Evolutionary conservation across 2,329 filamentous ascomycete species (phyloP), one percentile per base, ranked within the genome.

Genomic region (Colletotrichum liriopes): DNA sequence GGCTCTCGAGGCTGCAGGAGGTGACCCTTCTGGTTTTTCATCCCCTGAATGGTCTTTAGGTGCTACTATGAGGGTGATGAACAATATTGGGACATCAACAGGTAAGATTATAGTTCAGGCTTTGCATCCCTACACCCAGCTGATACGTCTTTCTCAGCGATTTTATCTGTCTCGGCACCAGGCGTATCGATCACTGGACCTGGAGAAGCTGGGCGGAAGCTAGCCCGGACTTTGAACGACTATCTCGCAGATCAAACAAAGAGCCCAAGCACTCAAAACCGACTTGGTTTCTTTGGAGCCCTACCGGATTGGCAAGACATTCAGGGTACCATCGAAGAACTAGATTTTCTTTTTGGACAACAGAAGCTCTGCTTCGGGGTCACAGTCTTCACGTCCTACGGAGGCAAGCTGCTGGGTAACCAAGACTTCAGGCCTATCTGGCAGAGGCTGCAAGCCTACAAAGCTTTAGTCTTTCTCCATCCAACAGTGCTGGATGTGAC

Each of bases 381-480:
- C 23, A 71, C 71, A 11, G 69, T 76, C 26, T 74, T 75, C 58
- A 76, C 77, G 2, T 74, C 68, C 16, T 79, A 79, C 55, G 77
- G 76, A 1, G 70, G 70, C 41, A 77, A 71, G 20, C 63, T 78
- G 0, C 73, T 76, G 16, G 75, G 76, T 1, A 58, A 78, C n/a
- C 65, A 74, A 8, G 20, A 59, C 14, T 80, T 78, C 67, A 67
- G 60, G 59, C 77, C 76, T 12, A 78, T 79, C 41, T 80, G 78
- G 77, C 26, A 71, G 39, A 68, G 55, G 23, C 66, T 79, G 9
- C 67, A 80, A n/a, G 11, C 62, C 7, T 67, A 78, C 63, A 74
- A 74, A 37, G 77, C 74, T 0, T 67, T 79, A 1, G 73, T 79
- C 4, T 79, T 79, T 45, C 58, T 78, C 5, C 78, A 79, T 32